These are phyloP conservation scores for Acanthochlamys bracteata DNA, from an alignment of 106 monocot genomes.

Conservation along the genomic window DNA sequence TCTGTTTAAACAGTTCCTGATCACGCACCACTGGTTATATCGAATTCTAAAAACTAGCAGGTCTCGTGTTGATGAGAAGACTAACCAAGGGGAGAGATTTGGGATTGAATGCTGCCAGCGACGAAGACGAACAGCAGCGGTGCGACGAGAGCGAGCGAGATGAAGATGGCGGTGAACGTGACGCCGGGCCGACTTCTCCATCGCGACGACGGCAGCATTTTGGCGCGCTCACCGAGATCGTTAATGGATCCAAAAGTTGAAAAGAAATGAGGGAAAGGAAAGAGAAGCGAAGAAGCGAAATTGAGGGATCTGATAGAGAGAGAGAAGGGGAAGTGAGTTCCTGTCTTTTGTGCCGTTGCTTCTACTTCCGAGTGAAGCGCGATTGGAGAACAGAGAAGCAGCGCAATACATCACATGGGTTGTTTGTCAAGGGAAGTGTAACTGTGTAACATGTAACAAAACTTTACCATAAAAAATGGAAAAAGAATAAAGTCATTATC, in stretches of 20 bases:
- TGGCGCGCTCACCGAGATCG: not conserved
- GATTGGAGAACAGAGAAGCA: too few relatives aligned
- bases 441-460: too few relatives aligned
- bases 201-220: not conserved
- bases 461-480: too few relatives aligned
- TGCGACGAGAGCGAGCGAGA: not conserved
- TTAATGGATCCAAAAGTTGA: not conserved
- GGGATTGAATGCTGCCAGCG: not conserved
- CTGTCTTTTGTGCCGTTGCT: too few relatives aligned
- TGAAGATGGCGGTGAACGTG: not conserved
- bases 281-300: not conserved
- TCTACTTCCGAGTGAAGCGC: too few relatives aligned
- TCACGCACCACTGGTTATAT: too few relatives aligned
- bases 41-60: too few relatives aligned
- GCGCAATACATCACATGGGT: too few relatives aligned
- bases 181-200: not conserved
- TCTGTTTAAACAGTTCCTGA: too few relatives aligned
- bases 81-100: slow-evolving; percentile 1
- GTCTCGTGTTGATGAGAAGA: not conserved
- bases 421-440: too few relatives aligned
- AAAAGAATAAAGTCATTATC: too few relatives aligned
- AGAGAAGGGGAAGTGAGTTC: not conserved
- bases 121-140: slow-evolving; percentile 2
- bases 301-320: not conserved
- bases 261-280: not conserved